phyloP scores from a whole-genome alignment of 177 flowering plant genomes.

The Telopea speciosissima region DNA sequence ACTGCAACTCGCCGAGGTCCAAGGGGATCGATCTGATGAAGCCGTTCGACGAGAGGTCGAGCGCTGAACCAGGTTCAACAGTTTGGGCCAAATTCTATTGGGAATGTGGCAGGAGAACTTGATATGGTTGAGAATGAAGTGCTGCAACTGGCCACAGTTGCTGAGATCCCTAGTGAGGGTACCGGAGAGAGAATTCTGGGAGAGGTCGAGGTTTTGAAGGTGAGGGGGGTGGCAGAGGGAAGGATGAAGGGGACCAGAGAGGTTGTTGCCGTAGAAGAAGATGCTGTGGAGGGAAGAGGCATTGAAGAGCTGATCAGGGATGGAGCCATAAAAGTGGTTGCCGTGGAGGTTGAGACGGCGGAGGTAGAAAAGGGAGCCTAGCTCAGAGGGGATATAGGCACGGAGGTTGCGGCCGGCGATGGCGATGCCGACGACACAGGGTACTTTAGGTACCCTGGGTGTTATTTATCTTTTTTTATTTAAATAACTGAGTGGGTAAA shows the following conservation, averaged over 20 bases:
- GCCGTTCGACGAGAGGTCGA: slow-evolving; percentile 66
- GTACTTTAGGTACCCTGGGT: too few species aligned
- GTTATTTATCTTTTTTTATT: too few species aligned
- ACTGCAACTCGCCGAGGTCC: slow-evolving; percentile 59
- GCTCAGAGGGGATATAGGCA: slow-evolving; percentile 82
- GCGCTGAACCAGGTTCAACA: slow-evolving; percentile 52
- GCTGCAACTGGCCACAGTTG: slow-evolving; percentile 59
- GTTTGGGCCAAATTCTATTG: slow-evolving; percentile 49
- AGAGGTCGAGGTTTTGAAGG: slow-evolving; percentile 75
- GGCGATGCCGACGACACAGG: slow-evolving; percentile 70
- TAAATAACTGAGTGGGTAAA: too few species aligned
- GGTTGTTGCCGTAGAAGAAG: slow-evolving; percentile 65
- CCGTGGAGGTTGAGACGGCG: slow-evolving; percentile 75
- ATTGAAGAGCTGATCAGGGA: slow-evolving; percentile 69
- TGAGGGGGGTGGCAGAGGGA: slow-evolving; percentile 55
- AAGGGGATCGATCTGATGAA: slow-evolving; percentile 62
- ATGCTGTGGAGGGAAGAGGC: slow-evolving; percentile 77
- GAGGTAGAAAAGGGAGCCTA: slow-evolving; percentile 54
- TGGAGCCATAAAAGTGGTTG: slow-evolving; percentile 56
- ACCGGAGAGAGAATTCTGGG: slow-evolving; percentile 64
- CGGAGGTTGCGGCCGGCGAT: slow-evolving; percentile 51
- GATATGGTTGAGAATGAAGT: slow-evolving; percentile 52
- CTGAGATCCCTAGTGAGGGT: slow-evolving; percentile 28
- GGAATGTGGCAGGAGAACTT: slow-evolving; percentile 62
- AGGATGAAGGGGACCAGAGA: slow-evolving; percentile 66